phyloP scores from a whole-genome alignment of 345 rosid genomes.

The Lepidium sativum region DNA sequence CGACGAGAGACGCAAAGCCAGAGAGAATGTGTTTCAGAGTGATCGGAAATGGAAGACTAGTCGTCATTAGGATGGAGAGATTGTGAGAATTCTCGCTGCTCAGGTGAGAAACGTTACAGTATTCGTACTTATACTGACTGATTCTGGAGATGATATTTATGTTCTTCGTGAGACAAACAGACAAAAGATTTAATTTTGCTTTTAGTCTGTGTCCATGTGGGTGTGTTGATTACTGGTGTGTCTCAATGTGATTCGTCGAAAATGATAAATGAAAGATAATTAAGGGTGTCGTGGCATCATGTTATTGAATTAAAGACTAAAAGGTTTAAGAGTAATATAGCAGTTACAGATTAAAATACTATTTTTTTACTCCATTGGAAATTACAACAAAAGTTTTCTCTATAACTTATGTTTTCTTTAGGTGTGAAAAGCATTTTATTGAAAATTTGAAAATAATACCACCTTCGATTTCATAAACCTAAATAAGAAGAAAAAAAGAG shows the following conservation, averaged over 20 bases:
- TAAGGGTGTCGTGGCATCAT: neutral
- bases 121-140: too few species aligned
- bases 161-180: constrained; percentile 7
- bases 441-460: too few species aligned
- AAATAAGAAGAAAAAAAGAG: too few species aligned
- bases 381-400: too few species aligned
- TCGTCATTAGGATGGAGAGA: constrained; percentile 9
- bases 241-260: neutral
- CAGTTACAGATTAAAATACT: neutral
- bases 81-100: neutral
- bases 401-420: too few species aligned
- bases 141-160: neutral
- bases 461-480: too few species aligned
- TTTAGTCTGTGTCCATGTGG: neutral
- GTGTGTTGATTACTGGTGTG: neutral
- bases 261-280: neutral
- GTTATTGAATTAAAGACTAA: neutral
- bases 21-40: constrained; percentile 11
- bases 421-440: too few species aligned
- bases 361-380: too few species aligned
- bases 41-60: constrained; percentile 7
- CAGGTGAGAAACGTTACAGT: constrained; percentile 1
- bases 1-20: constrained; percentile 7
- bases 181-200: neutral
- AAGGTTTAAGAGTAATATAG: neutral